phyloP scores from a whole-genome alignment of 768 basidiomycete species.

The Cytidiella melzeri region DNA sequence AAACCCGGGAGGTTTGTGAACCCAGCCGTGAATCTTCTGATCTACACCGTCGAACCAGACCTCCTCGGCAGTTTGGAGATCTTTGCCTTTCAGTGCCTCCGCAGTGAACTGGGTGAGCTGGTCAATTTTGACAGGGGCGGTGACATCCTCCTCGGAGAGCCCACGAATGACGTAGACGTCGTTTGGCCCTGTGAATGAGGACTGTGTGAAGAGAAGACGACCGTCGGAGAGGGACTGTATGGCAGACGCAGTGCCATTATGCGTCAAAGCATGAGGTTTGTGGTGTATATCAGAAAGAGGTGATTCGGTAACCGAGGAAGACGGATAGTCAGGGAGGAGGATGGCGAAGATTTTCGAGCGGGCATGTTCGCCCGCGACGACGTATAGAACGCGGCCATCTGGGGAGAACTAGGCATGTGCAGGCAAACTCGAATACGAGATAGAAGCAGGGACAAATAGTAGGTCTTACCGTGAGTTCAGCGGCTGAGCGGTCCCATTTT shows the following conservation, averaged over 20 bases:
- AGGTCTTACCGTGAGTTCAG: constrained; percentile 50
- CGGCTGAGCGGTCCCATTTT: constrained; percentile 80
- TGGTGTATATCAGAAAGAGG: constrained; percentile 22
- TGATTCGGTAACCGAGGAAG: constrained; percentile 46
- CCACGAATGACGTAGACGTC: constrained; percentile 63
- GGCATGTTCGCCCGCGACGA: constrained; percentile 75
- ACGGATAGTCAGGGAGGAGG: constrained; percentile 58
- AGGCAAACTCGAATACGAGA: no score
- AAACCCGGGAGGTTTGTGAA: constrained; percentile 76
- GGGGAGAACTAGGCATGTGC: constrained; percentile 53
- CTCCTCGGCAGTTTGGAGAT: constrained; percentile 61
- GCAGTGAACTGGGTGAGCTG: constrained; percentile 65
- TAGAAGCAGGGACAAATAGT: no score
- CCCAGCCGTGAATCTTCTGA: constrained; percentile 80
- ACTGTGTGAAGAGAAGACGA: constrained; percentile 65
- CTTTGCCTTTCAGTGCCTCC: constrained; percentile 48
- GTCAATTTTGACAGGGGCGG: constrained; percentile 24
- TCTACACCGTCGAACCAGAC: constrained; percentile 89
- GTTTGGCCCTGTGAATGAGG: constrained; percentile 74
- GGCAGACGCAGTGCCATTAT: constrained; percentile 49
- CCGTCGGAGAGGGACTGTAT: constrained; percentile 55
- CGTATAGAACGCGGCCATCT: constrained; percentile 61
- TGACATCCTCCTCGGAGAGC: constrained; percentile 30
- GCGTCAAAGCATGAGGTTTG: constrained; percentile 53
- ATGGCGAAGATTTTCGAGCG: constrained; percentile 68